These are phyloP conservation scores for Cutaneotrichosporon curvatum DNA, from an alignment of 1,284 basidiomycete genomes.

Conservation along the genomic window DNA sequence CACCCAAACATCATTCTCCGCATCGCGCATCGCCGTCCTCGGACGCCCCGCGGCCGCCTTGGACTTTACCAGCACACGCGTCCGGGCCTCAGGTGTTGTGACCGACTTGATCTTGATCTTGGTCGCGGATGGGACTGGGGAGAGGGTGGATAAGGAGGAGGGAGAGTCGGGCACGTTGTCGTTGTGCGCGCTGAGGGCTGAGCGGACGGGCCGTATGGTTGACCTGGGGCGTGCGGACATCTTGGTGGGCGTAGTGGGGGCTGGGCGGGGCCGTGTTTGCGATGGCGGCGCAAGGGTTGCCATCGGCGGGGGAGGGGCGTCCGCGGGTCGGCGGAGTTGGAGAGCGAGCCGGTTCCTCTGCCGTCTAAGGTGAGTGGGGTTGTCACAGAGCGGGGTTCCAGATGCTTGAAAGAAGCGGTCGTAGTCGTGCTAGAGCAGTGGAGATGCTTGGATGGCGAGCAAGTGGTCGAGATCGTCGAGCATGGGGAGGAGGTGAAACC, in stretches of 20 bases:
- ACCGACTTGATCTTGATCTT: constrained; percentile 38
- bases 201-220: constrained; percentile 1
- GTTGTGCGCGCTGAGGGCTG: constrained; percentile 7
- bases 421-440: no score
- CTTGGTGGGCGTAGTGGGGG: not conserved
- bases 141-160: not conserved
- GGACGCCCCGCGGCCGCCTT: not conserved
- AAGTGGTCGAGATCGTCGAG: no score
- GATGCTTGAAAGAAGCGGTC: no score
- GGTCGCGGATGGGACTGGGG: constrained; percentile 1
- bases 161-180: constrained; percentile 12
- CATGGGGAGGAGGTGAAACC: no score
- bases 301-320: no score
- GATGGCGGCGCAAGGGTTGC: no score
- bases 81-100: constrained; percentile 40
- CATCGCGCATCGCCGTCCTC: not conserved
- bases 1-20: constrained; percentile 2
- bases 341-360: no score
- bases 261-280: no score
- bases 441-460: no score
- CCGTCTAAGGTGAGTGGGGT: no score
- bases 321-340: no score
- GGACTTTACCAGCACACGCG: constrained; percentile 27
- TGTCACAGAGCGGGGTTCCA: no score
- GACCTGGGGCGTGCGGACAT: constrained; percentile 3